Base-by-base conservation (phyloP, 2,329 filamentous ascomycete species). In the Aspergillus sojae region DNA sequence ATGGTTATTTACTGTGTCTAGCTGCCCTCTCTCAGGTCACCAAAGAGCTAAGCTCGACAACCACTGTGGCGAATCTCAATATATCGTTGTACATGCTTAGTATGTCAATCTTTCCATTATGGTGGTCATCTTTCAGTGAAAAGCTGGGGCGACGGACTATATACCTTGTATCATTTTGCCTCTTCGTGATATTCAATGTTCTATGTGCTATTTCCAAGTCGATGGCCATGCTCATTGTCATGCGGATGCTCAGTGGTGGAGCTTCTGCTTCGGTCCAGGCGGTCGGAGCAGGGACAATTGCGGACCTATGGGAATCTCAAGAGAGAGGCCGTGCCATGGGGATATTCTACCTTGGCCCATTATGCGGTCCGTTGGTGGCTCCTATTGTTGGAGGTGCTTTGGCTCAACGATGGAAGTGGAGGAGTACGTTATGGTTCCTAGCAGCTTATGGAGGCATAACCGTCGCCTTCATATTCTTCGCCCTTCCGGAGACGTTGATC, bases 121-220 rank as follows among this genome's bases (percentile, higher is more conserved):
- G 92, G 92, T 95, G 91, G 91, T 92, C 90, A 1, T 89, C 89
- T 1, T 93, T 95, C 72, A 92, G 90, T 10, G 92, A 95, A 70
- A 79, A 79, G 4, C 73, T 84, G 1, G 92, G 92, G 14, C 86
- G 92, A 46, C 86, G 92, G 26, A 89, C 88, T n/a, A 90, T 96
- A 69, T 95, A 94, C 74, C 78, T 96, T 36, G 78, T 86, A 39
- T 93, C 91, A 0, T 95, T 95, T 75, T 74, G 83, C 26, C 80
- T 94, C 16, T 94, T 92, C 72, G 80, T 89, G 60, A 65, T 94
- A 45, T 94, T 91, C 78, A 89, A 88, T 58, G 79, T 91, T 19
- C 80, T 92, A 46, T 88, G 86, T 58, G 92, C 91, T 19, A 77
- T 93, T 32, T 90, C 88, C 68, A 84, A 81, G 60, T 89, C 86